A percentile compares a stretch with the other conserved stretches of the same genome.
These are phyloP conservation scores for Tylopilus intermedius DNA, from an alignment of 768 basidiomycete genomes.

Conservation along the genomic window DNA sequence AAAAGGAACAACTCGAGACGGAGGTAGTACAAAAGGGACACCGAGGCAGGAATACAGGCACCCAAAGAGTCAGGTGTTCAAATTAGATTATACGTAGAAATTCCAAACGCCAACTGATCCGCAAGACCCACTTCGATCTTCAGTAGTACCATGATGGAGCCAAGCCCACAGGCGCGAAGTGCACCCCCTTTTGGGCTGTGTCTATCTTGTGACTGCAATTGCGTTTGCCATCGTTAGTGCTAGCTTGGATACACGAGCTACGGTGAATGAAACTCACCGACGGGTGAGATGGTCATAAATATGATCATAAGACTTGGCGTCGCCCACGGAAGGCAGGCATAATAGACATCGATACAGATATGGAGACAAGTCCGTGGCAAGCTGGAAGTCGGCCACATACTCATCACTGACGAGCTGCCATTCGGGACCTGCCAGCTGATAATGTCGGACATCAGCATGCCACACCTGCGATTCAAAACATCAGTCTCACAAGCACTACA, in stretches of 20 bases:
- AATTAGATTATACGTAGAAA: background rate
- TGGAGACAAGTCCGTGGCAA: background rate
- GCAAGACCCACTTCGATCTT: background rate
- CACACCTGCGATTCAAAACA: background rate
- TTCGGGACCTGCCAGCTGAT: background rate
- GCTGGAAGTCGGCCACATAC: background rate
- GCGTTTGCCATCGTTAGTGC: background rate
- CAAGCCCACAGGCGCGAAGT: background rate
- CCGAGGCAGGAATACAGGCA: background rate
- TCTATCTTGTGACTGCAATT: background rate
- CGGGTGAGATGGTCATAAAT: background rate
- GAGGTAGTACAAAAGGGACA: background rate
- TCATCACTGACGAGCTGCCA: background rate
- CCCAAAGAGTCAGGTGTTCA: background rate
- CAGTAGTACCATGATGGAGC: background rate
- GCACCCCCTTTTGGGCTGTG: background rate
- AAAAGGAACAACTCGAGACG: background rate
- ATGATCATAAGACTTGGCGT: background rate
- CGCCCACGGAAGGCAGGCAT: background rate
- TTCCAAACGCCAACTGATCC: background rate
- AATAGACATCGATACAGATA: background rate
- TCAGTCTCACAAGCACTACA: background rate
- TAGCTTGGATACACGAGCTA: background rate
- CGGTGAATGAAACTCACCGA: background rate
- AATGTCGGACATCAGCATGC: background rate